phyloP scores from a whole-genome alignment of 1,284 basidiomycete genomes.

The Cryptococcus sp. region DNA sequence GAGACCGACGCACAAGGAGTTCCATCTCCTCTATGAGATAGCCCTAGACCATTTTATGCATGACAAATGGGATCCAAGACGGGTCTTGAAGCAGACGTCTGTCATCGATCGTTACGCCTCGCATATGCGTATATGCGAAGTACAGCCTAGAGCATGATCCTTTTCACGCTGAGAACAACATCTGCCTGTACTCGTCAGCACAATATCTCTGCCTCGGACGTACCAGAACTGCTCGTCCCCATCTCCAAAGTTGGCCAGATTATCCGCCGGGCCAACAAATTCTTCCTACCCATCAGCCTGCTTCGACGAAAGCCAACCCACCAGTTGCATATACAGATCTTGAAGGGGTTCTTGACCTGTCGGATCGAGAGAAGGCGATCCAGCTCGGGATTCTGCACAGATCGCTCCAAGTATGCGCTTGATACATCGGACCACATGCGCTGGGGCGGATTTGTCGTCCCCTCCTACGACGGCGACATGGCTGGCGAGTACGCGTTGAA shows the following conservation, averaged over 20 bases:
- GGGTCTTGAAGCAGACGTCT: too few relatives aligned
- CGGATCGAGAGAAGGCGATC: slow-evolving; percentile 3
- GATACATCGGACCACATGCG: slow-evolving; percentile 23
- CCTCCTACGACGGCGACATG: slow-evolving; percentile 11
- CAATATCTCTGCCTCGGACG: not conserved
- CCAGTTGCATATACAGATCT: not conserved
- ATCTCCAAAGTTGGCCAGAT: not conserved
- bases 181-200: not conserved
- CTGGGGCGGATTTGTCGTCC: slow-evolving; percentile 15
- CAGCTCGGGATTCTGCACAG: slow-evolving; percentile 16
- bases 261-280: not conserved
- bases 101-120: not conserved
- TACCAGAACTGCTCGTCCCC: slow-evolving; percentile 4
- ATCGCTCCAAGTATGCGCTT: slow-evolving; percentile 18
- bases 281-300: not conserved
- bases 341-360: not conserved
- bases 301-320: not conserved
- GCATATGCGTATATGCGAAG: not conserved
- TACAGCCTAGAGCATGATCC: too few relatives aligned
- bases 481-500: slow-evolving; percentile 15
- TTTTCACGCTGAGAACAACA: slow-evolving; percentile 1
- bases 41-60: too few relatives aligned
- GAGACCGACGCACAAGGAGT: too few relatives aligned
- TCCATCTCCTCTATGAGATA: too few relatives aligned
- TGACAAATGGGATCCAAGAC: too few relatives aligned